phyloP scores from a whole-genome alignment of 2,329 filamentous ascomycete genomes.

The Zymoseptoria brevis region DNA sequence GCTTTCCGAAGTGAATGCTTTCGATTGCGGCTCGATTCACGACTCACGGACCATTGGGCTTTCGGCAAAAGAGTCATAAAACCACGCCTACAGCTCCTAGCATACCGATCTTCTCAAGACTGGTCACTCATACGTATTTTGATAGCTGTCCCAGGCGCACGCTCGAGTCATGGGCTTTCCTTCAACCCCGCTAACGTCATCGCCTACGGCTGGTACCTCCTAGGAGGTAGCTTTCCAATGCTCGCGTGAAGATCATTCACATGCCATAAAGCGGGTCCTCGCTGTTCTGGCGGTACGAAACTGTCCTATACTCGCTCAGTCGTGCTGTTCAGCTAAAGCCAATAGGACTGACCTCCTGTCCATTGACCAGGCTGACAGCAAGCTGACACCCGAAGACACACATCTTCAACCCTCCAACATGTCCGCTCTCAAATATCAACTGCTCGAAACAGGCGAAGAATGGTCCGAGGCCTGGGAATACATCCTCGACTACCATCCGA shows the following conservation, averaged over 20 bases:
- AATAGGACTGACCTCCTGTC: background rate
- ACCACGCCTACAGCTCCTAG: background rate
- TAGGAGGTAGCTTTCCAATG: background rate
- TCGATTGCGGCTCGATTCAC: background rate
- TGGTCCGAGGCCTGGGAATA: slow-evolving; percentile 10
- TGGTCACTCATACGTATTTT: background rate
- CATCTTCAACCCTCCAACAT: background rate
- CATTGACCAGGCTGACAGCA: background rate
- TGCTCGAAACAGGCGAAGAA: slow-evolving; percentile 8
- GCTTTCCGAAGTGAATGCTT: background rate
- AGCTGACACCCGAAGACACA: background rate
- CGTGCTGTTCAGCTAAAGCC: background rate
- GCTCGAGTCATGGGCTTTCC: background rate
- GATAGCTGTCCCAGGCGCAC: background rate
- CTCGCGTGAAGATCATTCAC: background rate
- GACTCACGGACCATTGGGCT: background rate
- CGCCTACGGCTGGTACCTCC: background rate
- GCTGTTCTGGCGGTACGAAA: background rate
- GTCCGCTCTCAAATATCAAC: slow-evolving; percentile 7
- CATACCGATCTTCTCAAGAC: background rate
- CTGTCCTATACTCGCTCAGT: background rate
- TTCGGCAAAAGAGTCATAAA: background rate
- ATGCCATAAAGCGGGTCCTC: background rate
- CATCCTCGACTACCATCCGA: slow-evolving; percentile 6
- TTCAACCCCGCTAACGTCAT: background rate